phyloP scores from a whole-genome alignment of 2,329 filamentous ascomycete species.

The Stachybotrys chartarum region DNA sequence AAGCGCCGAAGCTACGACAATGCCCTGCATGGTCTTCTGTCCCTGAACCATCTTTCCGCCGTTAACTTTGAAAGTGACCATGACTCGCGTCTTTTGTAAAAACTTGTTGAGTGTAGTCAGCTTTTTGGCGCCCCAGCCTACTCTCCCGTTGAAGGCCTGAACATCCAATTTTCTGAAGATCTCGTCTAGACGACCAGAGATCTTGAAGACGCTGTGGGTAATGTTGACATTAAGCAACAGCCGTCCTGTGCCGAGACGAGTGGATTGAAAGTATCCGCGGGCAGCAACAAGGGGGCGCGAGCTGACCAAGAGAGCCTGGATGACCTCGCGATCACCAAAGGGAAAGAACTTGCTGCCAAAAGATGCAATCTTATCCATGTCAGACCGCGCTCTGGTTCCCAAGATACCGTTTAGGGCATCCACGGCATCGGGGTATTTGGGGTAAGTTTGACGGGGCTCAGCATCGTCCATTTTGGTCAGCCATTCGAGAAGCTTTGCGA shows the following conservation, averaged over 20 bases:
- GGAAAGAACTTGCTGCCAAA: conserved; percentile 45
- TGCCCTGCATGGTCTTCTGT: conserved; percentile 19
- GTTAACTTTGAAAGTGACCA: conserved; percentile 20
- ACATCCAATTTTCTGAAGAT: conserved; percentile 22
- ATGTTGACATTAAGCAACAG: conserved; percentile 50
- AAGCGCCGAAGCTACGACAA: conserved; percentile 17
- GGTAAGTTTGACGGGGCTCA: conserved; percentile 30
- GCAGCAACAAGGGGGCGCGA: conserved; percentile 30
- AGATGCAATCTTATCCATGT: conserved; percentile 27
- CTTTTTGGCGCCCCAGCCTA: conserved; percentile 5
- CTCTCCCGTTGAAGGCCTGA: conserved; percentile 3
- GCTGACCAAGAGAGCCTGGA: conserved; percentile 15
- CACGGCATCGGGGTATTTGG: conserved; percentile 39
- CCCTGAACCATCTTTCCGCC: conserved; percentile 21
- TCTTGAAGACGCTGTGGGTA: conserved; percentile 45
- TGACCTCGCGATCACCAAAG: conserved; percentile 20
- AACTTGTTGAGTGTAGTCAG: conserved; percentile 26
- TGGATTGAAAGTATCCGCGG: conserved; percentile 50
- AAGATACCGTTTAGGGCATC: conserved; percentile 47
- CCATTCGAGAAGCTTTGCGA: conserved; percentile 37
- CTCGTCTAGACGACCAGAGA: conserved; percentile 23
- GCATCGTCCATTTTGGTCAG: conserved; percentile 32
- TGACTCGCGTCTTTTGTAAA: conserved; percentile 30
- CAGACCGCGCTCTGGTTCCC: conserved; percentile 33
- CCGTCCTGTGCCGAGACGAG: conserved; percentile 44